These are phyloP conservation scores for Gynochthodes officinalis DNA, from an alignment of 257 asterid species.

Conservation along the genomic window DNA sequence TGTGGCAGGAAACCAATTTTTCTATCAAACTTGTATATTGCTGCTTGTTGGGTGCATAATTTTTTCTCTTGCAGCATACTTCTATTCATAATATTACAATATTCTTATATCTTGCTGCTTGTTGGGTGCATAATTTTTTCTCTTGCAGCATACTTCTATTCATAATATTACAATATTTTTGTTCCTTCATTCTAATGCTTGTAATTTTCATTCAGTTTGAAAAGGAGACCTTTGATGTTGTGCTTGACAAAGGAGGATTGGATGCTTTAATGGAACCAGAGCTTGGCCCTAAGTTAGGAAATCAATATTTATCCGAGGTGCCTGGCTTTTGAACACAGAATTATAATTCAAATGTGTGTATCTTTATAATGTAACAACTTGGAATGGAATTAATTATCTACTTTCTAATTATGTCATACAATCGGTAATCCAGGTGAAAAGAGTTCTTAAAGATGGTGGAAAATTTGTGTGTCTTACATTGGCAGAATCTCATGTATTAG, in stretches of 20 bases:
- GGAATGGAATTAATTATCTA: constrained; percentile 8
- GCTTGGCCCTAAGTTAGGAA: constrained; percentile 73
- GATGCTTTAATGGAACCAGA: constrained; percentile 98
- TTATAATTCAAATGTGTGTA: background rate
- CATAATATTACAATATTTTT: constrained; percentile 3
- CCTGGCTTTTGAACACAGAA: constrained; percentile 17
- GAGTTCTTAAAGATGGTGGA: constrained; percentile 72
- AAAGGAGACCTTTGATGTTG: constrained; percentile 56
- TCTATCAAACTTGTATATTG: background rate
- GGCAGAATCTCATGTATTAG: constrained; percentile 87
- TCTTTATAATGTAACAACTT: background rate
- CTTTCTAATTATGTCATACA: constrained; percentile 12
- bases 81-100: constrained; percentile 5
- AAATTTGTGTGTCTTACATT: constrained; percentile 86
- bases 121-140: background rate
- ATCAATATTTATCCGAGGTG: constrained; percentile 80
- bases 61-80: constrained; percentile 6
- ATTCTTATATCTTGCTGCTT: background rate
- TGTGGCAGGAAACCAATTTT: background rate
- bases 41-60: background rate
- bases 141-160: constrained; percentile 6
- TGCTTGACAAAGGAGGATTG: constrained; percentile 96
- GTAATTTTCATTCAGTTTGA: constrained; percentile 48
- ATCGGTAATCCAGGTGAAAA: constrained; percentile 56
- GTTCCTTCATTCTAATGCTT: constrained; percentile 16